Evolutionary conservation across 2,329 filamentous ascomycete species (phyloP).

Genomic region (Cucurbitaria berberidis): DNA sequence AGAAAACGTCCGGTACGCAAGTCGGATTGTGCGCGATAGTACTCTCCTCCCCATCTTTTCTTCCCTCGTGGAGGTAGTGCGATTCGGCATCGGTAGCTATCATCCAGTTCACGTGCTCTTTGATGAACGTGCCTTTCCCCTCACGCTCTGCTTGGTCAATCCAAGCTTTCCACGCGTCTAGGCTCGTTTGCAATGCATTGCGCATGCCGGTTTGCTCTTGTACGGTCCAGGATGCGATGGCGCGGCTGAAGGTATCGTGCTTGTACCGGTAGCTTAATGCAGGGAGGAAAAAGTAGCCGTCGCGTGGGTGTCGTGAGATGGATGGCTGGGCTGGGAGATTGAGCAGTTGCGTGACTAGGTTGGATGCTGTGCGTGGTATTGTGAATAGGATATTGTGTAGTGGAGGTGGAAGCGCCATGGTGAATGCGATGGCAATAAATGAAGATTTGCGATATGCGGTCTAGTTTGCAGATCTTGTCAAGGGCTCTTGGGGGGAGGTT

Average conservation of each 20-base stretch:
- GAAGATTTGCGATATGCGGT: not conserved
- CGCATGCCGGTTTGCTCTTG: slow-evolving; percentile 9
- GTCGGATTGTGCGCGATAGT: slow-evolving; percentile 22
- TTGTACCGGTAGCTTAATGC: slow-evolving; percentile 14
- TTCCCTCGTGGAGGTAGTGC: slow-evolving; percentile 1
- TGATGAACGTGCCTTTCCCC: slow-evolving; percentile 20
- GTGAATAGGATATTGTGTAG: slow-evolving; percentile 27
- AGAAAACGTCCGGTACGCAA: slow-evolving; percentile 15
- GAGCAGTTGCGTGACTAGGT: slow-evolving; percentile 29
- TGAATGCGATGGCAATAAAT: not conserved
- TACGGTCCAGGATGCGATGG: slow-evolving; percentile 9
- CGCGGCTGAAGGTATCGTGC: not conserved
- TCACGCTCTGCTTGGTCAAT: slow-evolving; percentile 3
- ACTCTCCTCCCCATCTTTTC: not conserved
- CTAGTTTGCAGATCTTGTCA: not conserved
- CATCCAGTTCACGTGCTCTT: slow-evolving; percentile 29
- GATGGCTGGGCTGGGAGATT: slow-evolving; percentile 23
- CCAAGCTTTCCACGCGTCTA: slow-evolving; percentile 5
- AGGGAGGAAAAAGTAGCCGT: slow-evolving; percentile 31
- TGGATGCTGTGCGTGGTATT: slow-evolving; percentile 31
- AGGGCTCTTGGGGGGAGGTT: too few relatives aligned
- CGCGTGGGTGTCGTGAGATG: slow-evolving; percentile 13
- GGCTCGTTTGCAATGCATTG: slow-evolving; percentile 8
- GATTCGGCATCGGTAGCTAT: slow-evolving; percentile 15
- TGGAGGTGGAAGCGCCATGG: not conserved